Conservation (phyloP, 371 early-diverging fungal species). For the Batkoa obscura region DNA sequence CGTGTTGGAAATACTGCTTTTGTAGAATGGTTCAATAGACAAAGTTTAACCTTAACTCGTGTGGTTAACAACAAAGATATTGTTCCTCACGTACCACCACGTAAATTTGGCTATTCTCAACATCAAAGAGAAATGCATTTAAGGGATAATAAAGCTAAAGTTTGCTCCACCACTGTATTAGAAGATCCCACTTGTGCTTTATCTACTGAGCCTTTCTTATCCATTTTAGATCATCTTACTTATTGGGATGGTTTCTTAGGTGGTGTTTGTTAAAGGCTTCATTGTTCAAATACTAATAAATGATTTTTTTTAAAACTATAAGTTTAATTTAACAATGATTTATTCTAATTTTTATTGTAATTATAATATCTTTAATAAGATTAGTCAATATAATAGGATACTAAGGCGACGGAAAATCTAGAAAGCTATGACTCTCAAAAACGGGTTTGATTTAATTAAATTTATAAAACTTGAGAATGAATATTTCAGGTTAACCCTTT, state of each 20-base stretch:
- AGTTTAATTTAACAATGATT: too few relatives aligned
- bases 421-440: too few relatives aligned
- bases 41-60: conserved; percentile 15
- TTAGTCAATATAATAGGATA: too few relatives aligned
- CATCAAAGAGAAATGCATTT: conserved; percentile 24
- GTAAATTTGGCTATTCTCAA: conserved; percentile 21
- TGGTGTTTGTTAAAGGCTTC: neutral
- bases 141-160: neutral
- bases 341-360: too few relatives aligned
- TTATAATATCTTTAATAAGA: too few relatives aligned
- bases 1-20: conserved; percentile 24
- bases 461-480: too few relatives aligned
- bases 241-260: neutral
- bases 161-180: neutral
- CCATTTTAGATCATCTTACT: neutral
- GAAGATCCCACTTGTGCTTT: neutral
- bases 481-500: too few relatives aligned
- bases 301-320: too few relatives aligned
- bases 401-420: too few relatives aligned
- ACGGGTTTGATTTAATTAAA: too few relatives aligned
- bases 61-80: conserved; percentile 24
- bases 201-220: neutral
- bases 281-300: too few relatives aligned
- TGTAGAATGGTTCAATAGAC: conserved; percentile 15
- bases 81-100: conserved; percentile 30